These are phyloP conservation scores for Raddia guianensis DNA, from an alignment of 176 grass and related monocot genomes.

Conservation along the genomic window DNA sequence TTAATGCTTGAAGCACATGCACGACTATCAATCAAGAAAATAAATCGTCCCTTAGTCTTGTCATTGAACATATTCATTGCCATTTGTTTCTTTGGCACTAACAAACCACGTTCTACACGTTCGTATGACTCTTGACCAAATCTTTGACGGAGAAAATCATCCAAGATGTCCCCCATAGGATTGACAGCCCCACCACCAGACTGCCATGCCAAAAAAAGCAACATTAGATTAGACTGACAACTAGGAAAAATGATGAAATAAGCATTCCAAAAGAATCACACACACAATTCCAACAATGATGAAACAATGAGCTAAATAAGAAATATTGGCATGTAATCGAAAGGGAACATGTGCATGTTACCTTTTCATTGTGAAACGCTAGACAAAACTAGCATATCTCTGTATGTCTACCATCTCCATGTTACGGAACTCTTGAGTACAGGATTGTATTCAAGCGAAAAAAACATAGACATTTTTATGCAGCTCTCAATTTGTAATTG, in stretches of 20 bases:
- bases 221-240: slow-evolving; percentile 31
- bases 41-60: slow-evolving; percentile 74
- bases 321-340: neutral
- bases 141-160: slow-evolving; percentile 90
- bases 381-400: neutral
- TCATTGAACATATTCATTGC: slow-evolving; percentile 91
- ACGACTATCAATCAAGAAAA: slow-evolving; percentile 84
- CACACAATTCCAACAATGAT: slow-evolving; percentile 15
- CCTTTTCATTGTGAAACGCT: neutral
- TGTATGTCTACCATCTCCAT: neutral
- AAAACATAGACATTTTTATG: neutral
- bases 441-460: slow-evolving; percentile 10
- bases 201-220: slow-evolving; percentile 51
- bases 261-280: slow-evolving; percentile 8
- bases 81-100: slow-evolving; percentile 59
- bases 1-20: slow-evolving; percentile 88
- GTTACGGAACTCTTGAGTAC: neutral
- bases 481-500: slow-evolving; percentile 17
- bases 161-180: slow-evolving; percentile 85
- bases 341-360: neutral
- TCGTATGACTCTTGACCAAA: slow-evolving; percentile 85
- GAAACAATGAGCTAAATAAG: slow-evolving; percentile 40
- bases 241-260: slow-evolving; percentile 11
- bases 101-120: slow-evolving; percentile 69
- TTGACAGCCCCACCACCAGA: slow-evolving; percentile 69